Evolutionary conservation across 176 grass and related monocot genomes (phyloP).

Genomic region (Oryza australiensis): DNA sequence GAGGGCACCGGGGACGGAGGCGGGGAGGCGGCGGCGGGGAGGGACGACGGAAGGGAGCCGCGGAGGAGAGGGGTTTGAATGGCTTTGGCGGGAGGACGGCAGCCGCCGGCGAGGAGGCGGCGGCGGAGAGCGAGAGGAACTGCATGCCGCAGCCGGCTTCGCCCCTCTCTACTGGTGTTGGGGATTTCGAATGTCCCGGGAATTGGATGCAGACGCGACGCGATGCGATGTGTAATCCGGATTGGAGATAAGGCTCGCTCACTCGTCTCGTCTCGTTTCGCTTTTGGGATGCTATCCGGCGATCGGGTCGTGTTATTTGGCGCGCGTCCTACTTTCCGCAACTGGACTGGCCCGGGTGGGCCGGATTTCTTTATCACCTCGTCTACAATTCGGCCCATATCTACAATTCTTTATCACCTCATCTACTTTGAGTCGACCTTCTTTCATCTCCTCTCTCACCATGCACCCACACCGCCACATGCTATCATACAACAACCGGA

Average conservation of each 20-base stretch:
- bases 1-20: constrained; percentile 19
- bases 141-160: constrained; percentile 13
- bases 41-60: constrained; percentile 42
- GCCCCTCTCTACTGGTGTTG: not conserved
- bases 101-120: constrained; percentile 6
- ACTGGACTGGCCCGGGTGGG: not conserved
- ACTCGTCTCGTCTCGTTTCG: not conserved
- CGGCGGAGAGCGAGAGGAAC: constrained; percentile 46
- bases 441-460: too few relatives aligned
- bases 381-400: too few relatives aligned
- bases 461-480: too few relatives aligned
- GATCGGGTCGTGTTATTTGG: not conserved
- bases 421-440: too few relatives aligned
- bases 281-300: too few relatives aligned
- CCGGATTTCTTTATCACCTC: too few relatives aligned
- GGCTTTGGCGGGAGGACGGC: constrained; percentile 22
- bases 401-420: too few relatives aligned
- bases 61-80: constrained; percentile 44
- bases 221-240: constrained; percentile 2
- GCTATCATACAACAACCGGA: too few relatives aligned
- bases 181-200: constrained; percentile 16
- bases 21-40: constrained; percentile 17
- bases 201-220: not conserved
- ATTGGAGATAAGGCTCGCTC: constrained; percentile 8
- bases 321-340: too few relatives aligned